A percentile compares a stretch with the other conserved stretches of the same genome.
These are phyloP conservation scores for Hibiscus syriacus DNA, from an alignment of 345 rosid genomes.

Conservation along the genomic window DNA sequence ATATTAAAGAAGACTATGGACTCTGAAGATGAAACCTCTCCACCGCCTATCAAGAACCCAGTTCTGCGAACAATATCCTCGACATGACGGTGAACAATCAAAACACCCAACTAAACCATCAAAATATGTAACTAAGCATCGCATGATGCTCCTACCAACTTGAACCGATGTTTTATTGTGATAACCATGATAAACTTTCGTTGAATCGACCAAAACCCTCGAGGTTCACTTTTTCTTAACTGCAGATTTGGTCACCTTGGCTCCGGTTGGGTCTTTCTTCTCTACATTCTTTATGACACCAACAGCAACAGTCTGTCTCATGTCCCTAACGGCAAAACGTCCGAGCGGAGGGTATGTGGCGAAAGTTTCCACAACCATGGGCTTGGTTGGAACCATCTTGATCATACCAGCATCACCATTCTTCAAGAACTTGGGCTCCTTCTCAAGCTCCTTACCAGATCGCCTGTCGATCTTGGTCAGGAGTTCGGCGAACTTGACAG, in stretches of 20 bases:
- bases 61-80: conserved; percentile 16
- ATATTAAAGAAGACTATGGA: too few relatives aligned
- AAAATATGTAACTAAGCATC: conserved; percentile 4
- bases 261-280: conserved; percentile 76
- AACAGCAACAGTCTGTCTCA: conserved; percentile 90
- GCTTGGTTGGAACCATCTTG: conserved; percentile 86
- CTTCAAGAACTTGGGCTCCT: conserved; percentile 82
- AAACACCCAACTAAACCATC: too few relatives aligned
- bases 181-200: neutral
- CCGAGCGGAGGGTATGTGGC: conserved; percentile 75
- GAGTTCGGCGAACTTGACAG: conserved; percentile 64
- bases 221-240: conserved; percentile 79
- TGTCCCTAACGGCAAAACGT: conserved; percentile 84
- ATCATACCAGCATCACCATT: conserved; percentile 75
- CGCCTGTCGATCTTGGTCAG: conserved; percentile 74
- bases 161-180: conserved; percentile 18
- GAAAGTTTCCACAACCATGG: conserved; percentile 93
- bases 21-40: conserved; percentile 11
- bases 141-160: neutral
- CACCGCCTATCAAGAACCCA: conserved; percentile 49
- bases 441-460: conserved; percentile 76
- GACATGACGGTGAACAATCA: conserved; percentile 10
- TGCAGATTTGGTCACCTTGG: conserved; percentile 86
- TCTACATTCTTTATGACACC: conserved; percentile 83
- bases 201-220: conserved; percentile 1